A percentile compares a stretch with the other conserved stretches of the same genome.
Evolutionary conservation across 441 rosid genomes (phyloP).

Genomic region (Bruguiera hainesii): DNA sequence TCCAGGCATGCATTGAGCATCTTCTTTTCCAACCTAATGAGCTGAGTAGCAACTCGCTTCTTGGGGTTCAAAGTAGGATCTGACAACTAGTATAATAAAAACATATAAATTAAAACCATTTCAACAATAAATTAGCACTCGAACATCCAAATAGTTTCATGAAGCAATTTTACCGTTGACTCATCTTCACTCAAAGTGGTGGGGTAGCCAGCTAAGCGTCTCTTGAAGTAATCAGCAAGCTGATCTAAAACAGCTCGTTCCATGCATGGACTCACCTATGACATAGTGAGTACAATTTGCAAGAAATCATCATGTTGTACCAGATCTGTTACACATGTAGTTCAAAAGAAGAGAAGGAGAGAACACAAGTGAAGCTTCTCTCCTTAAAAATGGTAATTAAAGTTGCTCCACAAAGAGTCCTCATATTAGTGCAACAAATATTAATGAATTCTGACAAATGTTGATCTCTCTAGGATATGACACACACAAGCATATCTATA

Average conservation of each 20-base stretch:
- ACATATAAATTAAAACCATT: conserved; percentile 12
- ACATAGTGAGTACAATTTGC: background rate
- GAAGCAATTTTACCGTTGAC: conserved; percentile 45
- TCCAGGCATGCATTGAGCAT: conserved; percentile 73
- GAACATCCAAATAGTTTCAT: conserved; percentile 7
- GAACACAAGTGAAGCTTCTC: conserved; percentile 6
- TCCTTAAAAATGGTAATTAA: background rate
- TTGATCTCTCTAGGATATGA: conserved; percentile 2
- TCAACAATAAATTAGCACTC: conserved; percentile 2
- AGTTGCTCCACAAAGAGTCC: conserved; percentile 8
- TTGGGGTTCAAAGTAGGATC: conserved; percentile 65
- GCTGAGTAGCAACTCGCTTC: conserved; percentile 88
- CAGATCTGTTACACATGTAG: background rate
- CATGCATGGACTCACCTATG: conserved; percentile 87
- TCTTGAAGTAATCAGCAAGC: conserved; percentile 72
- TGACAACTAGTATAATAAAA: conserved; percentile 50
- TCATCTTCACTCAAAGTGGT: conserved; percentile 81
- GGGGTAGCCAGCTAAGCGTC: conserved; percentile 71
- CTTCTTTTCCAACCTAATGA: conserved; percentile 85
- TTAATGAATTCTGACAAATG: background rate
- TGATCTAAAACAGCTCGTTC: conserved; percentile 90
- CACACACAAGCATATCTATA: background rate
- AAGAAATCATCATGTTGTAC: background rate
- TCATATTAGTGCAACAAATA: background rate
- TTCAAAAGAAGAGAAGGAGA: background rate